A percentile compares a stretch with the other conserved stretches of the same genome.
Evolutionary conservation across 257 asterid species (phyloP).

Genomic region (Rhazya stricta): DNA sequence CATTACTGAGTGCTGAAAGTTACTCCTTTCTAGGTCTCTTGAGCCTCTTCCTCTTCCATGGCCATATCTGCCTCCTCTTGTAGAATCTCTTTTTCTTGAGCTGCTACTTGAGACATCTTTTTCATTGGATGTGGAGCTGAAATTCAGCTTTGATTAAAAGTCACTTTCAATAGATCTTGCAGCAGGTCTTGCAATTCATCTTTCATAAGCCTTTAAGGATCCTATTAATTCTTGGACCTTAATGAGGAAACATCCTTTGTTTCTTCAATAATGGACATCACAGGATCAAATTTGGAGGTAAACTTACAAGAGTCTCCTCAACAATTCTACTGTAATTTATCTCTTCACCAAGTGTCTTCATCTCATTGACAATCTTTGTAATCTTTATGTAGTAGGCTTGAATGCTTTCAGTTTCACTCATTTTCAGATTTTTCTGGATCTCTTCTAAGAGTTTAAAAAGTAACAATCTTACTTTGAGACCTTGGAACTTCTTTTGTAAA

Average conservation of each 20-base stretch:
- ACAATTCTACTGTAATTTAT: conserved; percentile 8
- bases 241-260: background rate
- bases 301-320: conserved; percentile 12
- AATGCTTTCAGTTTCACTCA: background rate
- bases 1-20: background rate
- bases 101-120: background rate
- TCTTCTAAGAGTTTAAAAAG: conserved; percentile 5
- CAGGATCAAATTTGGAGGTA: conserved; percentile 4
- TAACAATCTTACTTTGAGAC: background rate
- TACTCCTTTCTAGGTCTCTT: background rate
- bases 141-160: background rate
- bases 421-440: conserved; percentile 8
- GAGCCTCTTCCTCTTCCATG: background rate
- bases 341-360: conserved; percentile 1
- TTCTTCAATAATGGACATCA: conserved; percentile 12
- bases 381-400: conserved; percentile 1
- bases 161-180: background rate
- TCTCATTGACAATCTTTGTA: background rate
- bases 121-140: no score
- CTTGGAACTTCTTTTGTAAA: background rate
- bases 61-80: background rate
- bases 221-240: background rate
- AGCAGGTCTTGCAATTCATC: background rate
- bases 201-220: background rate
- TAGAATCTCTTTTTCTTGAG: background rate